A percentile compares a stretch with the other conserved stretches of the same genome.
Conservation (phyloP, 768 basidiomycete species). For the Terana coerulea region DNA sequence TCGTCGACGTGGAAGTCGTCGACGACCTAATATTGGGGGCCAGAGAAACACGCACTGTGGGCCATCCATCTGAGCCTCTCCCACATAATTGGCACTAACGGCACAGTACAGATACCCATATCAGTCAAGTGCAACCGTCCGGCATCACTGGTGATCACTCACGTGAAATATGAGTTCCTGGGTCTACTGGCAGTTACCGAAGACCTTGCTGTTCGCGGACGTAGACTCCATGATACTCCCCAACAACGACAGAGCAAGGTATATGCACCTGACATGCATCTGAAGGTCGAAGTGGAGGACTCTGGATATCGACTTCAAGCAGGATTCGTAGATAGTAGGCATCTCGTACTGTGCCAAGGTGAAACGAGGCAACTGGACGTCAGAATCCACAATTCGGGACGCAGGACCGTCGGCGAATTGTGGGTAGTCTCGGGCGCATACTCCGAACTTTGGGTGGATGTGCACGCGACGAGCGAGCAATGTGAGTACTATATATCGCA, state of each 20-base stretch:
- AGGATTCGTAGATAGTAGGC: slow-evolving; percentile 51
- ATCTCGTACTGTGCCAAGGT: slow-evolving; percentile 58
- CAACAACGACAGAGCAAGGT: slow-evolving; percentile 62
- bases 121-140: slow-evolving; percentile 51
- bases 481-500: background rate
- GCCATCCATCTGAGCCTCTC: slow-evolving; percentile 19
- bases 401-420: slow-evolving; percentile 55
- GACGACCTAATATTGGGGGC: slow-evolving; percentile 59
- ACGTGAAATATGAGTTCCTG: slow-evolving; percentile 67
- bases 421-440: slow-evolving; percentile 62
- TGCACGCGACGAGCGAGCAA: background rate
- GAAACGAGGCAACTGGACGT: slow-evolving; percentile 56
- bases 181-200: slow-evolving; percentile 67
- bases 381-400: slow-evolving; percentile 66
- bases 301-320: slow-evolving; percentile 61
- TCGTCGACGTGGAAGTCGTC: slow-evolving; percentile 56
- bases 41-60: slow-evolving; percentile 62
- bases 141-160: slow-evolving; percentile 50
- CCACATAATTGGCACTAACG: background rate
- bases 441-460: slow-evolving; percentile 58
- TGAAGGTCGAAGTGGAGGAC: slow-evolving; percentile 60
- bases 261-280: slow-evolving; percentile 66
- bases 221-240: slow-evolving; percentile 70
- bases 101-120: slow-evolving; percentile 52
- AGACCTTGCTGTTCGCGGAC: slow-evolving; percentile 65